These are phyloP conservation scores for Paecilomyces formosus DNA, from an alignment of 2,329 filamentous ascomycete species.

Conservation along the genomic window DNA sequence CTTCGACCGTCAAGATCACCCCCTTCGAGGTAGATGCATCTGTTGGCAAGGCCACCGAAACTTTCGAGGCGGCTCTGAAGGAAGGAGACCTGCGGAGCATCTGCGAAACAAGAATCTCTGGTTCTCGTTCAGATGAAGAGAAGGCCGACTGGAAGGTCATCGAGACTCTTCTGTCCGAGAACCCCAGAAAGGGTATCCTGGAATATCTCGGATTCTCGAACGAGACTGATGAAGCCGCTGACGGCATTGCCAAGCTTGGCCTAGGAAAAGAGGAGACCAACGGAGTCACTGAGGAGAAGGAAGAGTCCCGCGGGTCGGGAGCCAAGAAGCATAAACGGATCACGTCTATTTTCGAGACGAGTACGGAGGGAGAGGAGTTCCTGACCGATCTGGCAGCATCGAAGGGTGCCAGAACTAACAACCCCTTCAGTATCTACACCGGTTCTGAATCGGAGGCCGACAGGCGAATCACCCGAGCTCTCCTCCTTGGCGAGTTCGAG, in stretches of 20 bases:
- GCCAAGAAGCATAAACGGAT: slow-evolving; percentile 55
- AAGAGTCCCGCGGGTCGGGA: slow-evolving; percentile 40
- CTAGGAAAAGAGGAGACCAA: slow-evolving; percentile 37
- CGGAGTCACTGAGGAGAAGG: slow-evolving; percentile 36
- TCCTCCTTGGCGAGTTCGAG: slow-evolving; percentile 86
- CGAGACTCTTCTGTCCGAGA: slow-evolving; percentile 75
- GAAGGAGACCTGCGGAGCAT: slow-evolving; percentile 70
- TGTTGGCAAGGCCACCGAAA: slow-evolving; percentile 74
- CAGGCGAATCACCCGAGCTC: slow-evolving; percentile 74
- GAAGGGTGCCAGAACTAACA: slow-evolving; percentile 87
- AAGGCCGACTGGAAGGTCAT: slow-evolving; percentile 96
- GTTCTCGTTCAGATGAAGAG: slow-evolving; percentile 77
- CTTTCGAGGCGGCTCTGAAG: slow-evolving; percentile 76
- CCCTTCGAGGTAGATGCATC: slow-evolving; percentile 83
- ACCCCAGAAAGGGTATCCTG: slow-evolving; percentile 77
- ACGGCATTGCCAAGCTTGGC: slow-evolving; percentile 35
- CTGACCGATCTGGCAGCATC: slow-evolving; percentile 75
- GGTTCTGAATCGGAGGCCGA: slow-evolving; percentile 80
- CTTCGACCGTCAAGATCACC: slow-evolving; percentile 74
- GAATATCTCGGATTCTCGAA: slow-evolving; percentile 84
- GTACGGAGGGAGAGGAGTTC: slow-evolving; percentile 73
- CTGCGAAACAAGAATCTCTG: slow-evolving; percentile 68
- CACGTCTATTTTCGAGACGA: slow-evolving; percentile 74
- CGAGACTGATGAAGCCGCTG: slow-evolving; percentile 43
- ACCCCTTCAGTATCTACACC: slow-evolving; percentile 83